These are phyloP conservation scores for Dendryphion nanum DNA, from an alignment of 2,329 filamentous ascomycete species.

Conservation along the genomic window DNA sequence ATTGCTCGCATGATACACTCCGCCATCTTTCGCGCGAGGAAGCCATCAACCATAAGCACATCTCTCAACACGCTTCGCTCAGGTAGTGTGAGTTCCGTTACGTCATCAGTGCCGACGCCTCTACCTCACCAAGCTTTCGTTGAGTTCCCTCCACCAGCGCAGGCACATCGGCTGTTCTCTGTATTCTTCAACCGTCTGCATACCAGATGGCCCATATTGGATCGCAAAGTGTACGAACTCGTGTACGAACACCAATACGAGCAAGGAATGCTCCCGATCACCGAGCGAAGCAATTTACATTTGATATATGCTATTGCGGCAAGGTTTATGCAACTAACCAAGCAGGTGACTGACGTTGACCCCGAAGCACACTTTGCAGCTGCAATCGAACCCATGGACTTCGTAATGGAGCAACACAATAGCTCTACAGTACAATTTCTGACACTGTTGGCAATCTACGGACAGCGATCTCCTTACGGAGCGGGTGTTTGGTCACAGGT, in stretches of 20 bases:
- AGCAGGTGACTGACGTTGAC: constrained; percentile 22
- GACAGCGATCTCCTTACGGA: constrained; percentile 26
- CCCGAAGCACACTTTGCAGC: constrained; percentile 21
- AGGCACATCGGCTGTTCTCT: no score
- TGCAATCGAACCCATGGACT: constrained; percentile 24
- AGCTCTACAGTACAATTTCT: constrained; percentile 25
- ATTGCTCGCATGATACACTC: constrained; percentile 28
- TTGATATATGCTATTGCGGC: constrained; percentile 27
- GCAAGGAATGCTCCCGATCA: constrained; percentile 16
- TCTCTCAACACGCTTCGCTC: no score
- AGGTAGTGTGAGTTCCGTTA: no score
- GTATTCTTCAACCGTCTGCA: no score
- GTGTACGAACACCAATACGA: constrained; percentile 20
- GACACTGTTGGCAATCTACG: constrained; percentile 22
- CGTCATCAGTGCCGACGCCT: no score
- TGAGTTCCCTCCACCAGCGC: no score
- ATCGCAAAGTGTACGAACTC: constrained; percentile 19
- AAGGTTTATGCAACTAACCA: constrained; percentile 24
- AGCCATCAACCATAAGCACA: no score
- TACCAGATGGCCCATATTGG: no score
- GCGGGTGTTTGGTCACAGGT: no score
- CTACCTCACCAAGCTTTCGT: no score
- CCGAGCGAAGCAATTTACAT: constrained; percentile 21
- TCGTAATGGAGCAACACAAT: constrained; percentile 22
- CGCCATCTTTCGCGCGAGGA: constrained; percentile 20